Evolutionary conservation across 2,329 filamentous ascomycete species (phyloP), one percentile per base, ranked within the genome.

Genomic region (Fusarium haematococcum): DNA sequence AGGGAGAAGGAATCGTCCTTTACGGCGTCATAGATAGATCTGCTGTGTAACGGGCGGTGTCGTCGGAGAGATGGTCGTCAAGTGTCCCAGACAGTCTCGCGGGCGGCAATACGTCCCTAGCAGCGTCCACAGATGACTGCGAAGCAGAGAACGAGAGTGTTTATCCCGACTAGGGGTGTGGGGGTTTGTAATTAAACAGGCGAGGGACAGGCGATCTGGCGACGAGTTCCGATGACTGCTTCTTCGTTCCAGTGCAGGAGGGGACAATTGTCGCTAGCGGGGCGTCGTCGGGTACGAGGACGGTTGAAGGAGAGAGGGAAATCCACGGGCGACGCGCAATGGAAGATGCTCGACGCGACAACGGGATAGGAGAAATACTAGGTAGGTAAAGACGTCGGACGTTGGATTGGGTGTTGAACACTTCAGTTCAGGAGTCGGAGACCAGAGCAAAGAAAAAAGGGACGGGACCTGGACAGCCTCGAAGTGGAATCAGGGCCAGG

Each of bases 171-270:
- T 69, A 76, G 77, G 76, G 77, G 71, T 69, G 76, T 70, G 76
- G 77, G 77, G 75, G 59, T 65, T 68, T 65, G 75, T 78, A 79
- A 79, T 79, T 79, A 79, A 79, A 79, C 77, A 77, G 73, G 71
- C 75, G 76, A 70, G 67, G 27, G 64, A 67, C 66, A 66, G 70
- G 69, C 62, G 69, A 74, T 68, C 73, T 67, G 67, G 67, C 69
- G 68, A 68, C 66, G 58, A 63, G 67, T 65, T 69, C 77, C 69
- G 59, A 76, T 64, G 66, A 56, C 61, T 75, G 70, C 63, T 69
- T 68, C 63, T 54, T 78, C 75, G 75, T 77, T 78, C 76, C 76
- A 78, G 71, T 63, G 68, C 65, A 60, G 61, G 68, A 74, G 69
- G 67, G 61, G 63, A 73, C 57, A 39, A 61, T 32, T 56, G 60